These are phyloP conservation scores for Coemansia reversa DNA, from an alignment of 192 early-diverging fungal genomes.

Conservation along the genomic window DNA sequence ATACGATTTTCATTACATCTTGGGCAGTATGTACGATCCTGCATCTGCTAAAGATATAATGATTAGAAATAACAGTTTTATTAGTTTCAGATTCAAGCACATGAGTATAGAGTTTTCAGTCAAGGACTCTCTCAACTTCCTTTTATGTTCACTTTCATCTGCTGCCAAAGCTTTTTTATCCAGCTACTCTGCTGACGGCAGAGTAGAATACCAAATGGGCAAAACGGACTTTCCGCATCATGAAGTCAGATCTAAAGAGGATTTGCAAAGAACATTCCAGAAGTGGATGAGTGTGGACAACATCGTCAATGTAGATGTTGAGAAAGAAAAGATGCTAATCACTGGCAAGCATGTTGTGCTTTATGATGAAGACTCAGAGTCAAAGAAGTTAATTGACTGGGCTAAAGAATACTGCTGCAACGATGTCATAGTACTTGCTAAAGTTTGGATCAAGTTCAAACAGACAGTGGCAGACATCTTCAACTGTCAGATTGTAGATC, in stretches of 20 bases:
- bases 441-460: not conserved
- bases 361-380: not conserved
- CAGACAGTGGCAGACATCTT: not conserved
- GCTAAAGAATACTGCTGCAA: slow-evolving; percentile 1
- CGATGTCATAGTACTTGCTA: not conserved
- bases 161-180: no score
- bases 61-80: not conserved
- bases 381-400: slow-evolving; percentile 1
- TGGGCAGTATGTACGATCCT: slow-evolving; percentile 2
- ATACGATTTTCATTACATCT: slow-evolving; percentile 4
- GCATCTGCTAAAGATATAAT: not conserved
- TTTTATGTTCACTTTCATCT: no score
- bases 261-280: slow-evolving; percentile 1
- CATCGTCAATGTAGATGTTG: not conserved
- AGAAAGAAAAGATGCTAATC: slow-evolving; percentile 3
- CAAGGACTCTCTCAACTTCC: slow-evolving; percentile 1
- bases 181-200: not conserved
- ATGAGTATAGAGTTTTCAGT: not conserved
- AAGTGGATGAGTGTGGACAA: not conserved
- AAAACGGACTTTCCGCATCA: slow-evolving; percentile 3
- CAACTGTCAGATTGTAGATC: slow-evolving; percentile 4
- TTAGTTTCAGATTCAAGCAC: not conserved
- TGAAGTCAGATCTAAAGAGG: slow-evolving; percentile 1
- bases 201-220: not conserved
- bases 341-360: not conserved